Conservation (phyloP, 306 rosid species). For the Fragaria vesca region DNA sequence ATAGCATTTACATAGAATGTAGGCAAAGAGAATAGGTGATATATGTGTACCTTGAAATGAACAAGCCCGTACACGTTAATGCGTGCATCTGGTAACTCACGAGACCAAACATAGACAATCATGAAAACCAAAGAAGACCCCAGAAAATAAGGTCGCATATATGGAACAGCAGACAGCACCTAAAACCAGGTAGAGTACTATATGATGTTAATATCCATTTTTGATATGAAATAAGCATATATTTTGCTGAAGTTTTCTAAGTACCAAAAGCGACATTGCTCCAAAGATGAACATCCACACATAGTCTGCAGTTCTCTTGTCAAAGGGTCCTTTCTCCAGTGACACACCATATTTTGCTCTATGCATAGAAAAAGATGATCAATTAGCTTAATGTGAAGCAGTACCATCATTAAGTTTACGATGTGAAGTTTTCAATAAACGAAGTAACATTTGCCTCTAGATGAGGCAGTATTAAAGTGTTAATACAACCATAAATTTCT, state of each 20-base stretch:
- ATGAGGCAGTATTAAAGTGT: background rate
- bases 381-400: background rate
- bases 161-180: conserved; percentile 61
- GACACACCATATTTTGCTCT: conserved; percentile 80
- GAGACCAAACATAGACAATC: conserved; percentile 74
- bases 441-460: background rate
- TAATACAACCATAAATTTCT: background rate
- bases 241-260: background rate
- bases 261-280: conserved; percentile 71
- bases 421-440: background rate
- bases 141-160: conserved; percentile 34
- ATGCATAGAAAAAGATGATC: background rate
- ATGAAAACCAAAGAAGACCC: conserved; percentile 65
- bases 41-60: conserved; percentile 51
- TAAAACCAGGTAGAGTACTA: conserved; percentile 7
- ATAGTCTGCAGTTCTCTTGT: conserved; percentile 78
- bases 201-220: background rate
- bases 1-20: background rate
- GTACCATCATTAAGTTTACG: background rate
- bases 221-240: background rate
- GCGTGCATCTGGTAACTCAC: conserved; percentile 63
- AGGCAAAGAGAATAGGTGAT: background rate
- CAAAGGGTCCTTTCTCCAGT: conserved; percentile 70
- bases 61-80: conserved; percentile 64
- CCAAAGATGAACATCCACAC: conserved; percentile 74